These are phyloP conservation scores for Sanghuangporus weigelae DNA, from an alignment of 1,284 basidiomycete species.

Conservation along the genomic window DNA sequence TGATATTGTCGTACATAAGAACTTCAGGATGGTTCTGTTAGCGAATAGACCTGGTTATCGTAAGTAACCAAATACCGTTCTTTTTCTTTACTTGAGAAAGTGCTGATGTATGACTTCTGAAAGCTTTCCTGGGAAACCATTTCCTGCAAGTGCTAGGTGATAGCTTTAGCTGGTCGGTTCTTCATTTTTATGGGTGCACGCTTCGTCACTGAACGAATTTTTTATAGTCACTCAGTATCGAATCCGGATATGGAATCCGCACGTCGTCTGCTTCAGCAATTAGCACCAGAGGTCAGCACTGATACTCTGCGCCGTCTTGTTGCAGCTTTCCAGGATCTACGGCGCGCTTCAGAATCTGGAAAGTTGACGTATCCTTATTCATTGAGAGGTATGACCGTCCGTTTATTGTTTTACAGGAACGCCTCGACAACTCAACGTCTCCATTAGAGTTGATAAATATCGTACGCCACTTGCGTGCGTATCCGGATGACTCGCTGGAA, in stretches of 20 bases:
- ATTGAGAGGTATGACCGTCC: conserved; percentile 42
- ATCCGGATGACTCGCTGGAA: conserved; percentile 50
- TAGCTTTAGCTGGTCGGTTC: conserved; percentile 45
- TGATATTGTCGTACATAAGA: conserved; percentile 56
- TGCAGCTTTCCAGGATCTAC: conserved; percentile 56
- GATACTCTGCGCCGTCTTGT: conserved; percentile 52
- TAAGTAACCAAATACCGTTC: conserved; percentile 31
- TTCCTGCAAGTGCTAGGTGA: conserved; percentile 67
- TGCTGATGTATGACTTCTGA: neutral
- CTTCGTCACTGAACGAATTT: neutral
- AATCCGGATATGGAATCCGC: conserved; percentile 63
- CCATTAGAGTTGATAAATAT: conserved; percentile 56
- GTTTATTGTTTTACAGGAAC: conserved; percentile 3
- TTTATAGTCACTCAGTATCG: conserved; percentile 47
- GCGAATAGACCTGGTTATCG: conserved; percentile 71
- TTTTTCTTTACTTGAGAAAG: neutral
- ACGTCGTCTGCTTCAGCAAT: conserved; percentile 48
- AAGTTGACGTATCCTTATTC: conserved; percentile 60
- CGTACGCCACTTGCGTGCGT: conserved; percentile 55
- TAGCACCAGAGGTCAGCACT: conserved; percentile 53
- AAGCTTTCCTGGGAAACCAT: conserved; percentile 67
- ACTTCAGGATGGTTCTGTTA: conserved; percentile 57
- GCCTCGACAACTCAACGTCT: neutral
- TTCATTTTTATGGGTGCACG: neutral
- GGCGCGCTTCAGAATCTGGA: conserved; percentile 51